Conservation (phyloP, 2,329 filamentous ascomycete species). For the Aspergillus fumigatiaffinis region DNA sequence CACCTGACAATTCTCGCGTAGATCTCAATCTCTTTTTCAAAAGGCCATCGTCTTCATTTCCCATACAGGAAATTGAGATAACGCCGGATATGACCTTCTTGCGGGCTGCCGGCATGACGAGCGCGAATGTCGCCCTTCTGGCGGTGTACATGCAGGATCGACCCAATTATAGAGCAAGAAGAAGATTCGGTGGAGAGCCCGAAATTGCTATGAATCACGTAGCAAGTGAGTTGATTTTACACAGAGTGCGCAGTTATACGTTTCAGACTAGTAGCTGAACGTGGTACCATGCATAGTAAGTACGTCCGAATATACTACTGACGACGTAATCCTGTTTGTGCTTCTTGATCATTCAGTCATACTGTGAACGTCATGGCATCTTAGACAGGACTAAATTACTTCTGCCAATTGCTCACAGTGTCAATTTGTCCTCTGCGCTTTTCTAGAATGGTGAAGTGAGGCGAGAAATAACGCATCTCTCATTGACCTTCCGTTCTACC, state of each 20-base stretch:
- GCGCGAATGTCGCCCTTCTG: slow-evolving; percentile 11
- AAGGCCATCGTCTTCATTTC: slow-evolving; percentile 1
- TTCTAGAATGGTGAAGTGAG: neutral
- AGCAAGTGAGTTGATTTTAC: too few species aligned
- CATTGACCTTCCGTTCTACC: neutral
- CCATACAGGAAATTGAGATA: slow-evolving; percentile 3
- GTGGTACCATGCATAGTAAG: neutral
- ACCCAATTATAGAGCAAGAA: slow-evolving; percentile 16
- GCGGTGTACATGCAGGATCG: slow-evolving; percentile 17
- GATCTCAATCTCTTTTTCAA: neutral
- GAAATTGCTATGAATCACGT: neutral
- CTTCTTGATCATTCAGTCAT: neutral
- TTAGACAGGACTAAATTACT: neutral
- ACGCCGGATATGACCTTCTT: neutral
- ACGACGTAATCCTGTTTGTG: neutral
- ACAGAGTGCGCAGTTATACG: neutral
- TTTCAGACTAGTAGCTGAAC: neutral
- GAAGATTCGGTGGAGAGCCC: slow-evolving; percentile 11
- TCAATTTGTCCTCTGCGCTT: neutral
- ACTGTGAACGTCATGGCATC: neutral
- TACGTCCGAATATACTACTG: neutral
- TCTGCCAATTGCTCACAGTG: neutral
- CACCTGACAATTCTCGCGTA: neutral
- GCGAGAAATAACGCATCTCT: neutral
- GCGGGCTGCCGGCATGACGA: slow-evolving; percentile 10